Conservation (phyloP, 805 yeast species). For the Kodamaea nitidulidarum region DNA sequence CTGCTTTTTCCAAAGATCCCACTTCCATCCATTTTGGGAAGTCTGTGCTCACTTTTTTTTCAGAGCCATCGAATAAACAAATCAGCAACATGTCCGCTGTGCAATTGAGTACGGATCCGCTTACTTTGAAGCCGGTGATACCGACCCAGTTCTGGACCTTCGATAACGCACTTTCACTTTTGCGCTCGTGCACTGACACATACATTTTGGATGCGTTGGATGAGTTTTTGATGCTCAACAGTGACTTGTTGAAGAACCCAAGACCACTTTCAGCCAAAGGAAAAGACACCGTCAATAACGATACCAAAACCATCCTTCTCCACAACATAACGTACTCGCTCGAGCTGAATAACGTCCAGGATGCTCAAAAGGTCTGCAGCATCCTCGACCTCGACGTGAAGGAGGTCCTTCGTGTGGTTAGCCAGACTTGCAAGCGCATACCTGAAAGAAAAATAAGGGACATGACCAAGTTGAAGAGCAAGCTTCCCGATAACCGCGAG, state of each 20-base stretch:
- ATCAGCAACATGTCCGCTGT: slow-evolving; percentile 9
- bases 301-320: slow-evolving; percentile 30
- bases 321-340: slow-evolving; percentile 39
- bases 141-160: slow-evolving; percentile 40
- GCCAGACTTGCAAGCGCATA: slow-evolving; percentile 34
- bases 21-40: too few relatives aligned
- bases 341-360: slow-evolving; percentile 29
- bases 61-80: slow-evolving; percentile 7
- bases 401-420: slow-evolving; percentile 49
- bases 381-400: slow-evolving; percentile 35
- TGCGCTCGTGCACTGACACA: slow-evolving; percentile 28
- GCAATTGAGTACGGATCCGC: slow-evolving; percentile 11
- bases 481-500: slow-evolving; percentile 35
- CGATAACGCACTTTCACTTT: slow-evolving; percentile 32
- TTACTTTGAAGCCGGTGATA: slow-evolving; percentile 27
- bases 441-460: slow-evolving; percentile 29
- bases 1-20: too few relatives aligned
- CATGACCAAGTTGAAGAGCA: slow-evolving; percentile 23
- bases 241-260: slow-evolving; percentile 26
- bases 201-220: slow-evolving; percentile 34
- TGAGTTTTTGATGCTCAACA: slow-evolving; percentile 35
- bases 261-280: slow-evolving; percentile 23
- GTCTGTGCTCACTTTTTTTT: not conserved
- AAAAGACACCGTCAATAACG: slow-evolving; percentile 1
- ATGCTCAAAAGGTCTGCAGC: slow-evolving; percentile 39